Percentiles rank a stretch among this genome's conserved stretches.
Conservation (phyloP, 2,329 filamentous ascomycete genomes). For the Escovopsis sp. region DNA sequence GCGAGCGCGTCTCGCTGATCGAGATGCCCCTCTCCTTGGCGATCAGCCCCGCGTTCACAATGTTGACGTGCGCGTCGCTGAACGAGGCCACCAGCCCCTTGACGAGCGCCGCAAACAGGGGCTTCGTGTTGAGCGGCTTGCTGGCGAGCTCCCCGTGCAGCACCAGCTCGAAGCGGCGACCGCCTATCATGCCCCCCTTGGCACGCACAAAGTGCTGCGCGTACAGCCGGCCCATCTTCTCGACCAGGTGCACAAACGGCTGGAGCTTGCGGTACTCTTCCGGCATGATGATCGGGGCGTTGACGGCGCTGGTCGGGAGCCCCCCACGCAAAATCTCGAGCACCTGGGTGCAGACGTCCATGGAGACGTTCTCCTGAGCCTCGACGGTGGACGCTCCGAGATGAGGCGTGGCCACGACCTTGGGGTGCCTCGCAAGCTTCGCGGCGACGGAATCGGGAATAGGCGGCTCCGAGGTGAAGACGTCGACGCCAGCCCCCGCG, state of each 20-base stretch:
- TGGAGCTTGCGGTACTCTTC: constrained; percentile 67
- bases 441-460: constrained; percentile 38
- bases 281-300: constrained; percentile 66
- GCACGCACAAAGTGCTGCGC: constrained; percentile 53
- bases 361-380: constrained; percentile 70
- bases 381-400: constrained; percentile 68
- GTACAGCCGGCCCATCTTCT: constrained; percentile 67
- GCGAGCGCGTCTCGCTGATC: constrained; percentile 57
- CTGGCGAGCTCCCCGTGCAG: constrained; percentile 63
- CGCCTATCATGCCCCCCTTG: constrained; percentile 33
- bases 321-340: constrained; percentile 57
- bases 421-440: constrained; percentile 50
- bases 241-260: constrained; percentile 60
- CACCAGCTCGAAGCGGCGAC: constrained; percentile 58
- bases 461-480: constrained; percentile 64
- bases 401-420: constrained; percentile 65
- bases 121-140: constrained; percentile 55
- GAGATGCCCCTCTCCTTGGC: constrained; percentile 65
- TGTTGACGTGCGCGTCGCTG: constrained; percentile 58
- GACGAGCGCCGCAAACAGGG: constrained; percentile 63
- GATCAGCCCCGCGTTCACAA: constrained; percentile 65
- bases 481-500: constrained; percentile 64
- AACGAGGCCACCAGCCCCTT: constrained; percentile 62
- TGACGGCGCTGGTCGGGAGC: constrained; percentile 62
- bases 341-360: constrained; percentile 72